phyloP scores from a whole-genome alignment of 805 yeast genomes.

The Candida koratica region DNA sequence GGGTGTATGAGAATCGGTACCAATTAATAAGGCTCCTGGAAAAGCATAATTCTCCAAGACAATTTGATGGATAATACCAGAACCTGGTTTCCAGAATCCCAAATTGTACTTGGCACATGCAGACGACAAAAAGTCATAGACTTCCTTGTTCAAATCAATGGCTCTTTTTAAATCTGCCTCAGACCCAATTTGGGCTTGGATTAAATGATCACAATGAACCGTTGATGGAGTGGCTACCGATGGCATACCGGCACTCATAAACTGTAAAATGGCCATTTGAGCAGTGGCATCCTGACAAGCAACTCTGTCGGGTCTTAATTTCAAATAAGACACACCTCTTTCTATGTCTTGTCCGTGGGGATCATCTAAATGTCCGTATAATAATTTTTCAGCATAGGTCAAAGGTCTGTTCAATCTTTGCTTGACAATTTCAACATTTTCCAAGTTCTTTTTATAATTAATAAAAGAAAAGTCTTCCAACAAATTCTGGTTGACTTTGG shows the following conservation, averaged over 20 bases:
- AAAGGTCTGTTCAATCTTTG: conserved; percentile 81
- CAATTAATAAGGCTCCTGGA: conserved; percentile 95
- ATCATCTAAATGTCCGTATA: conserved; percentile 91
- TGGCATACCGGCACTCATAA: conserved; percentile 92
- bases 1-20: conserved; percentile 97
- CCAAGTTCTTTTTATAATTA: conserved; percentile 86
- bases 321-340: conserved; percentile 88
- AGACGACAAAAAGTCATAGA: conserved; percentile 82
- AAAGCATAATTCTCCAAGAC: conserved; percentile 93
- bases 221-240: conserved; percentile 92
- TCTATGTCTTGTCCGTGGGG: conserved; percentile 82
- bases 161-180: conserved; percentile 80
- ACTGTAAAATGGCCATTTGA: conserved; percentile 95
- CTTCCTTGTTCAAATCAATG: conserved; percentile 87
- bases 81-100: conserved; percentile 99
- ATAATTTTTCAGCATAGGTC: conserved; percentile 91
- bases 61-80: conserved; percentile 97
- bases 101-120: conserved; percentile 94
- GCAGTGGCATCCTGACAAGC: conserved; percentile 99
- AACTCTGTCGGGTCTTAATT: conserved; percentile 95
- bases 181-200: conserved; percentile 94
- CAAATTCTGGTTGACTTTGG: conserved; percentile 76
- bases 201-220: conserved; percentile 96
- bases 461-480: conserved; percentile 81
- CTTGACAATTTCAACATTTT: conserved; percentile 81